Evolutionary conservation across 2,329 filamentous ascomycete genomes (phyloP).

Genomic region (Colletotrichum ledebouriae): DNA sequence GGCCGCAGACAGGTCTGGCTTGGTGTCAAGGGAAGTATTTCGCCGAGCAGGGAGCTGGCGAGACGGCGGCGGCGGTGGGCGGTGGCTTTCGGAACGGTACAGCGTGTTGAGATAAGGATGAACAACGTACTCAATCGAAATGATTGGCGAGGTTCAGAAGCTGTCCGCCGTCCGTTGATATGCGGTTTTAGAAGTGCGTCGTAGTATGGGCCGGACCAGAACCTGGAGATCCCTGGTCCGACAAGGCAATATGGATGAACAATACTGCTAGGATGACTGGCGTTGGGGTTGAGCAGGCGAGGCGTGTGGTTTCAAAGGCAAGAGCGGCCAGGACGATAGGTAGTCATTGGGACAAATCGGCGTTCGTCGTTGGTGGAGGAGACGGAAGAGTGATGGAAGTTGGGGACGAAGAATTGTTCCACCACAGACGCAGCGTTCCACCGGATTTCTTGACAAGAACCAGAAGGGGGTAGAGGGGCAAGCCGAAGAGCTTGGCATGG

Average conservation of each 20-base stretch:
- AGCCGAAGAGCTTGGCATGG: constrained; percentile 40
- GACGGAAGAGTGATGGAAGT: constrained; percentile 42
- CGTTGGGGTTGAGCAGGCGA: constrained; percentile 24
- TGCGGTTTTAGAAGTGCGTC: constrained; percentile 4
- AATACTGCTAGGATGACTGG: constrained; percentile 32
- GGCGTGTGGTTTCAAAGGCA: constrained; percentile 35
- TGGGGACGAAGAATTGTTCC: constrained; percentile 43
- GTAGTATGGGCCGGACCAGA: constrained; percentile 29
- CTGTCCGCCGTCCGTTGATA: constrained; percentile 9
- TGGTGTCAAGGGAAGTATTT: constrained; percentile 31
- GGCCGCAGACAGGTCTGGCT: constrained; percentile 26
- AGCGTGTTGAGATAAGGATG: constrained; percentile 24
- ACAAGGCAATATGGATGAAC: constrained; percentile 34
- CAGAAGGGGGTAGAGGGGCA: constrained; percentile 34
- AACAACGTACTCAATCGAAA: background rate
- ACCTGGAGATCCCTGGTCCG: constrained; percentile 33
- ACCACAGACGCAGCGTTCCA: constrained; percentile 44
- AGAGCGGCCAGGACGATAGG: constrained; percentile 21
- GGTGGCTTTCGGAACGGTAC: constrained; percentile 25
- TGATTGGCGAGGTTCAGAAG: too few species aligned
- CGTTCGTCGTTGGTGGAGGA: constrained; percentile 44
- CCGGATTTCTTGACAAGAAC: constrained; percentile 35
- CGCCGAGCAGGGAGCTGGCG: constrained; percentile 34
- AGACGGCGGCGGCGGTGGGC: constrained; percentile 24
- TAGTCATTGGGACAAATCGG: constrained; percentile 26